Conservation (phyloP, 768 basidiomycete genomes). For the Pulveroboletus frians region DNA sequence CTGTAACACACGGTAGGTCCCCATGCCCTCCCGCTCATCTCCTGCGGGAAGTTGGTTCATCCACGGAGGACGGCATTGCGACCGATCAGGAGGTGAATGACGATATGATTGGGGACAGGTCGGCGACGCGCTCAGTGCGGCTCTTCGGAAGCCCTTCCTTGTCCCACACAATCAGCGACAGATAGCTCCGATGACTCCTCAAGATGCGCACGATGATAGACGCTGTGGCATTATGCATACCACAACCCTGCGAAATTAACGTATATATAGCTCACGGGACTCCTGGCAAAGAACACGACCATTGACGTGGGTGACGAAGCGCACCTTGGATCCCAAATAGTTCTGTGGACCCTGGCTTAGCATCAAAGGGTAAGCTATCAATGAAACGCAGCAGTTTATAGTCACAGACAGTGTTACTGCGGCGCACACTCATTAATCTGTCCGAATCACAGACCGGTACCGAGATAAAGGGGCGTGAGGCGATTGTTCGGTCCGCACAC, state of each 20-base stretch:
- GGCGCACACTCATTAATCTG: constrained; percentile 7
- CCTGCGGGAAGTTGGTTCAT: constrained; percentile 9
- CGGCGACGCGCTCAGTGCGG: constrained; percentile 23
- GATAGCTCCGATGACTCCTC: constrained; percentile 14
- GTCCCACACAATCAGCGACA: constrained; percentile 21
- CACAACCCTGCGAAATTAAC: constrained; percentile 10
- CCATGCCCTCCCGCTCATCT: constrained; percentile 8
- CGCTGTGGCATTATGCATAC: constrained; percentile 6
- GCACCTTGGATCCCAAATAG: constrained; percentile 4
- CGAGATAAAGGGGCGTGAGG: constrained; percentile 16
- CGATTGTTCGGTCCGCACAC: background rate
- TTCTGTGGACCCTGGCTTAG: constrained; percentile 8
- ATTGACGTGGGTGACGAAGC: constrained; percentile 10
- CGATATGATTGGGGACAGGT: constrained; percentile 24
- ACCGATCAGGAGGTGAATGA: constrained; percentile 22
- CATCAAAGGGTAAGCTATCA: background rate
- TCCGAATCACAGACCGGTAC: constrained; percentile 21
- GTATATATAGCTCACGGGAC: constrained; percentile 12
- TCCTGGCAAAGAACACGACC: background rate
- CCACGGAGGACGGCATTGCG: constrained; percentile 15
- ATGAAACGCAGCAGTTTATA: constrained; percentile 11
- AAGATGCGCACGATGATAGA: constrained; percentile 11
- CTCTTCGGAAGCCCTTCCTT: constrained; percentile 2
- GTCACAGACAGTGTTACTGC: constrained; percentile 16
- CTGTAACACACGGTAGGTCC: too few relatives aligned